Evolutionary conservation across 73 alveolate species (phyloP).

Genomic region (Blepharisma japonicum): DNA sequence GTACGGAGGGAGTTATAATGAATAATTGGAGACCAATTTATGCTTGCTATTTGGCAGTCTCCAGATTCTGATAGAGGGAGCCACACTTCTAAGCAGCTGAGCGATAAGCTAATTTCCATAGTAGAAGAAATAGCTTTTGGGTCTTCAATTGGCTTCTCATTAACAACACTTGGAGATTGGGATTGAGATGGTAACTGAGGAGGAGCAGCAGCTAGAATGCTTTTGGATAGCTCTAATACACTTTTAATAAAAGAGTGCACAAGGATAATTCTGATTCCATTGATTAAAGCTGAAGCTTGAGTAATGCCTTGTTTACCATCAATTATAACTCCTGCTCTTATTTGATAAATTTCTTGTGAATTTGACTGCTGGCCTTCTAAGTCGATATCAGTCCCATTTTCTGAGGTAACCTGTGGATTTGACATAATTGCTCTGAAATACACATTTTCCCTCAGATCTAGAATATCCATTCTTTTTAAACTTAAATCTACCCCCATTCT

Average conservation of each 20-base stretch:
- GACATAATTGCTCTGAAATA: too few species aligned
- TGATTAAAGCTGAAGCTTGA: not conserved
- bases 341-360: too few species aligned
- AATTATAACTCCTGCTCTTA: too few species aligned
- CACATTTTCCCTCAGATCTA: too few species aligned
- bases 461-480: too few species aligned
- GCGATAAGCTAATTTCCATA: not conserved
- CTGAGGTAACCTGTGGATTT: not conserved
- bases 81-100: conserved; percentile 19
- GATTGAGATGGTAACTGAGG: not conserved
- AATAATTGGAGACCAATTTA: too few species aligned
- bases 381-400: not conserved
- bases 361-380: too few species aligned
- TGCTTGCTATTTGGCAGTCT: too few species aligned
- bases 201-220: not conserved
- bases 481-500: too few species aligned
- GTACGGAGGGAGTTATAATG: too few species aligned
- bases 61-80: not conserved
- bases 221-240: not conserved
- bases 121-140: not conserved
- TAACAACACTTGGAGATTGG: not conserved
- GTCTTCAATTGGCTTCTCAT: not conserved
- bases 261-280: not conserved
- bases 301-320: too few species aligned
- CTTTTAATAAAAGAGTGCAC: not conserved